These are phyloP conservation scores for Persicaria tinctoria DNA, from an alignment of 148 eudicot species.

Conservation along the genomic window DNA sequence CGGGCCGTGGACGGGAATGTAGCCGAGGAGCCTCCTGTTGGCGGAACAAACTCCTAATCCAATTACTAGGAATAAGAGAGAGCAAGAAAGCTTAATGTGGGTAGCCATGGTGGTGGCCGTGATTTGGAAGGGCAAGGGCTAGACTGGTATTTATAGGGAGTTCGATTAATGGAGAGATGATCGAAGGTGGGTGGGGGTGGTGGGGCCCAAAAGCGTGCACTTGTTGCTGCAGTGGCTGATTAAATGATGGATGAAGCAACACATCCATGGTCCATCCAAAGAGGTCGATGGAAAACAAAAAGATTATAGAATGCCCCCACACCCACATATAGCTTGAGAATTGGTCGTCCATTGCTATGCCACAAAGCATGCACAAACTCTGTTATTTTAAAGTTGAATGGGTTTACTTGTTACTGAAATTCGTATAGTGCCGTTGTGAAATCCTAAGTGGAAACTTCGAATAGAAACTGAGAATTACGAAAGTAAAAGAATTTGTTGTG, in stretches of 20 bases:
- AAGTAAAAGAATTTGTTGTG: no score
- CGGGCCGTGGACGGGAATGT: constrained; percentile 7
- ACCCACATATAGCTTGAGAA: not conserved
- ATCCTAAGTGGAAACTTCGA: no score
- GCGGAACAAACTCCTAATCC: constrained; percentile 1
- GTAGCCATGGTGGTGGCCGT: constrained; percentile 4
- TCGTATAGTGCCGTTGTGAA: no score
- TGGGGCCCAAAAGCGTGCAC: constrained; percentile 9
- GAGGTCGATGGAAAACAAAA: no score
- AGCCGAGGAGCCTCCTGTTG: constrained; percentile 9
- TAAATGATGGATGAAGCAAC: not conserved
- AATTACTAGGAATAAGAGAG: not conserved
- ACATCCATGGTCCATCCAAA: not conserved
- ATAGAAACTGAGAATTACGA: no score
- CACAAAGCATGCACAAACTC: not conserved
- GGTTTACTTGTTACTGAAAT: no score
- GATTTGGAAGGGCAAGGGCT: not conserved
- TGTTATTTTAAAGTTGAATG: not conserved
- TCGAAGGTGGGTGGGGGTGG: not conserved
- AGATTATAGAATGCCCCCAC: not conserved
- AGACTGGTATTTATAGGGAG: constrained; percentile 8
- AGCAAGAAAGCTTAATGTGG: not conserved
- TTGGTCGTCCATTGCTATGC: no score
- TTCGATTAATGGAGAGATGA: not conserved
- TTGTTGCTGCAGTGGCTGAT: not conserved